Base-by-base conservation (phyloP, 1,284 basidiomycete genomes). In the Trichosporon coremiiforme region DNA sequence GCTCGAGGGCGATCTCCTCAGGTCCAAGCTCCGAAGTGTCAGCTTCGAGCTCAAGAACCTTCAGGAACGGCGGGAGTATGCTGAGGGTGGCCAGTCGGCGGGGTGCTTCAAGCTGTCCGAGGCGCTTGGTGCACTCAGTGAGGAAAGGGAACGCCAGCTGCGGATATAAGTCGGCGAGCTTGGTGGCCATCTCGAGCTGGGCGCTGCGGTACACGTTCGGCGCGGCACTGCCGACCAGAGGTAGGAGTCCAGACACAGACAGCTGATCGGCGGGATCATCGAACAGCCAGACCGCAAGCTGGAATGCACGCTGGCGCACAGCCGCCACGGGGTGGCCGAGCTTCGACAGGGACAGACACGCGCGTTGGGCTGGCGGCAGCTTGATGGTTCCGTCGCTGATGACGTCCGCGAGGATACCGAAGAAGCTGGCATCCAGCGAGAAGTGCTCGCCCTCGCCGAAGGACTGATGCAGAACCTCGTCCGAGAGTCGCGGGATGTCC, bases 291-390 rank as follows among this genome's bases (percentile, higher is more conserved):
- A 92, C 90, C n/a, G 95, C 85, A 71, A 93, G 88, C 70, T 89
- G 87, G 79, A 95, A 91, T 0, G 95, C 91, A 64, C 88, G 88
- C n/a, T 88, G 87, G 6, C 95, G 90, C 57, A 91, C 89, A 35
- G 87, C 85, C 1, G 86, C 77, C 36, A 89, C 86, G 2, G 89
- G 88, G 80, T 96, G 92, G 41, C 92, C 91, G 2, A 98, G 87
- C 80, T 96, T 96, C 22, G 92, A 90, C 10, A 97, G 84, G 0
- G 91, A 91, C 4, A 96, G 86, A 75, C 91, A 95, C n/a, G 90
- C 87, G 10, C 89, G 85, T 77, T 96, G 93, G 8, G 89, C 86
- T 8, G 83, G 82, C 2, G 86, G 87, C 77, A 90, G 88, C 38
- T 92, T 85, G 25, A 81, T 71, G 13, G 74, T 72, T 9, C 79